Evolutionary conservation across 1,139 yeast genomes (phyloP), one percentile per base, ranked within the genome.

Genomic region (Candida pseudocylindracea): DNA sequence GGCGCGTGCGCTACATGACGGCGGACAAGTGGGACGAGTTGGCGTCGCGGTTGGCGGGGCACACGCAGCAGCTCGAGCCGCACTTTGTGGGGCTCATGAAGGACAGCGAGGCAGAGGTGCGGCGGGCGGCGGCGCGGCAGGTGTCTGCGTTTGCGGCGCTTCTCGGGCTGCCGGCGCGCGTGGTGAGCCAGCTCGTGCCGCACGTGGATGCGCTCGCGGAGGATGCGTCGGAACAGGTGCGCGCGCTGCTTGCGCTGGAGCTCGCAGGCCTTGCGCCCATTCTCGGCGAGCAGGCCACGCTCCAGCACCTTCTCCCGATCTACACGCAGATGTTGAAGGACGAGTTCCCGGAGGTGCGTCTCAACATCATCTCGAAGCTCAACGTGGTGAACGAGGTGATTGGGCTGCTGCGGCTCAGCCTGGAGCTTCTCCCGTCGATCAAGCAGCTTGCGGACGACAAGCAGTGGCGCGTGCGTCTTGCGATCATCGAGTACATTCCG

Each of bases 1-100:
- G 99, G 99, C 74, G 98, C 52, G 96, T 91, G 36, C 70, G 98
- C 46, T 91, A 88, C 55, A 83, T 92, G 69, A 93, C 93, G 25
- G 95, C 96, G 25, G 95, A 85, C 50, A 67, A 83, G 45, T 85
- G 81, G 48, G 79, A 73, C 43, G 61, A 63, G 40, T 66, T 91
- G 38, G 81, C 93, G 4, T 48, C 56, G 25, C 72, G 72, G 42
- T 74, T 85, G 46, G 62, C 63, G 37, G 55, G 60, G 32, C 71
- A 71, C 36, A 51, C 60, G 38, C 55, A 57, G 38, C 64, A 58
- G 52, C 67, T 73, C 45, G 75, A 67, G 41, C 75, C 68, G 45
- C 78, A 72, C 31, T 76, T 88, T 49, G 61, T 83, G 41, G 54
- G 67, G 30, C 62, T 85, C 38, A 74, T 88, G 70, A 78, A 78